phyloP scores from a whole-genome alignment of 1,139 yeast species.

The Citeromyces hawaiiensis region DNA sequence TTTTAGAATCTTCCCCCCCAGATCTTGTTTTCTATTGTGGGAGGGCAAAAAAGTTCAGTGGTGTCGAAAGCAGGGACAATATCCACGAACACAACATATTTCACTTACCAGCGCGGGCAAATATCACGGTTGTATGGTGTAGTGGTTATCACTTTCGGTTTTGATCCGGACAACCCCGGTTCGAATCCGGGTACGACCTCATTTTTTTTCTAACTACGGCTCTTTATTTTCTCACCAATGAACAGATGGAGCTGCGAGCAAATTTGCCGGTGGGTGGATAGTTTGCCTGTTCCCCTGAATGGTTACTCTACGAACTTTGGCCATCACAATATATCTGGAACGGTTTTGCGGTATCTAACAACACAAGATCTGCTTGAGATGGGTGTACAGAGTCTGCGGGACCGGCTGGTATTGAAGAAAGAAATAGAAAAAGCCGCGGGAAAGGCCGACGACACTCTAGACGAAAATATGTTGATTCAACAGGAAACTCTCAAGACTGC shows the following conservation, averaged over 20 bases:
- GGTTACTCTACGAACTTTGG: slow-evolving; percentile 20
- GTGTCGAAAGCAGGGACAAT: too few species aligned
- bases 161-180: slow-evolving; percentile 85
- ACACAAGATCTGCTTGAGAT: slow-evolving; percentile 50
- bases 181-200: slow-evolving; percentile 92
- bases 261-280: slow-evolving; percentile 14
- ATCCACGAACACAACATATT: too few species aligned
- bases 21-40: too few species aligned
- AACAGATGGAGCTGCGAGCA: slow-evolving; percentile 15
- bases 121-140: slow-evolving; percentile 38
- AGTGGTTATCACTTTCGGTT: slow-evolving; percentile 59
- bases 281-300: slow-evolving; percentile 5
- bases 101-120: neutral
- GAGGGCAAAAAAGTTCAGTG: too few species aligned
- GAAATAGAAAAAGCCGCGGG: slow-evolving; percentile 31
- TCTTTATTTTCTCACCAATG: slow-evolving; percentile 2
- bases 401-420: slow-evolving; percentile 33
- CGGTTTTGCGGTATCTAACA: slow-evolving; percentile 41
- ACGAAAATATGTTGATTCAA: slow-evolving; percentile 4
- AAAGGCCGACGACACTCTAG: slow-evolving; percentile 18
- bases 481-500: slow-evolving; percentile 9
- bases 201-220: too few species aligned
- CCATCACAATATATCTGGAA: slow-evolving; percentile 50
- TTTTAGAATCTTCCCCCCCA: too few species aligned
- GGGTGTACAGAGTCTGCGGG: slow-evolving; percentile 28